Evolutionary conservation across 1,139 yeast species (phyloP).

Genomic region (Scheffersomyces titani): DNA sequence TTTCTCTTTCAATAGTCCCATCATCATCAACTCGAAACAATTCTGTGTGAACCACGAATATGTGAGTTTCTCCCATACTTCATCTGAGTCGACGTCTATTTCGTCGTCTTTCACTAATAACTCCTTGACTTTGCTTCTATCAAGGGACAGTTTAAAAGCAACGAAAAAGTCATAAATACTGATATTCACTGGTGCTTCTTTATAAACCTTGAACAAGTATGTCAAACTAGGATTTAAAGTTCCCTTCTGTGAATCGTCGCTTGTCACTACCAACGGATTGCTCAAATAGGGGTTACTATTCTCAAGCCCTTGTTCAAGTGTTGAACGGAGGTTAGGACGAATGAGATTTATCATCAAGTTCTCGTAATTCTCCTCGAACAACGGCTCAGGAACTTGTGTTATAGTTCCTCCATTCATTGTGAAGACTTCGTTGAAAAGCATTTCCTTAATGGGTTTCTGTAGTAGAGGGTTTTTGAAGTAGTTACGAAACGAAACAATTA

Average conservation of each 20-base stretch:
- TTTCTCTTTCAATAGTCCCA: slow-evolving; percentile 45
- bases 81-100: slow-evolving; percentile 5
- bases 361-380: slow-evolving; percentile 39
- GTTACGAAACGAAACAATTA: background rate
- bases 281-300: slow-evolving; percentile 31
- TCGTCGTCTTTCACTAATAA: background rate
- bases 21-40: slow-evolving; percentile 40
- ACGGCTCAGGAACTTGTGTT: slow-evolving; percentile 7
- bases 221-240: slow-evolving; percentile 53
- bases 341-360: slow-evolving; percentile 40
- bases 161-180: slow-evolving; percentile 77
- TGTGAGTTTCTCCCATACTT: slow-evolving; percentile 28
- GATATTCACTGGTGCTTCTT: slow-evolving; percentile 76
- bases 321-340: slow-evolving; percentile 39
- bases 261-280: slow-evolving; percentile 19
- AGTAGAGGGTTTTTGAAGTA: slow-evolving; percentile 19
- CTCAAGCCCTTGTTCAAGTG: slow-evolving; percentile 33
- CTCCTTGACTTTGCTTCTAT: slow-evolving; percentile 33
- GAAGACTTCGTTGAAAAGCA: slow-evolving; percentile 40
- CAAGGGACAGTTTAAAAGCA: slow-evolving; percentile 65
- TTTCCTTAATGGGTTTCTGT: slow-evolving; percentile 23
- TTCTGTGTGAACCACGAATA: slow-evolving; percentile 47
- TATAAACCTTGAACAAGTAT: slow-evolving; percentile 65
- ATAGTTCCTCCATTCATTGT: slow-evolving; percentile 35
- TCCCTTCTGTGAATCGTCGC: slow-evolving; percentile 3